These are phyloP conservation scores for Gossypium davidsonii DNA, from an alignment of 441 rosid genomes.

Conservation along the genomic window DNA sequence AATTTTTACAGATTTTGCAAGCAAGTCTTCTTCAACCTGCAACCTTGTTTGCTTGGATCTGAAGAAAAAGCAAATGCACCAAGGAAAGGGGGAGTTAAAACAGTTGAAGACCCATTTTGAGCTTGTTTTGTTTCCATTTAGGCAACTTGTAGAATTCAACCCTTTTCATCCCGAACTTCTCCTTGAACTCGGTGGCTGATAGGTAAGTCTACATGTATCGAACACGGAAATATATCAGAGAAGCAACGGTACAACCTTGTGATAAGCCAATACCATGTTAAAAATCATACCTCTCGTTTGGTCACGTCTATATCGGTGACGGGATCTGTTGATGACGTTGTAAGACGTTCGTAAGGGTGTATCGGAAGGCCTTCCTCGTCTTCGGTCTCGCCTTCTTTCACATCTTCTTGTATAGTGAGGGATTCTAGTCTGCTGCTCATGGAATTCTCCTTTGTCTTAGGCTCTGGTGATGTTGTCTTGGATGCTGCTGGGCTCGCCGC, in stretches of 20 bases:
- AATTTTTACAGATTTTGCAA: conserved; percentile 24
- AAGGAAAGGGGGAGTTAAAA: conserved; percentile 43
- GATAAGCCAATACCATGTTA: neutral
- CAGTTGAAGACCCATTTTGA: conserved; percentile 71
- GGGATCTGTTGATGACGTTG: conserved; percentile 57
- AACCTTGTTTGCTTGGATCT: conserved; percentile 22
- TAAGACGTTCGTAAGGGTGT: conserved; percentile 73
- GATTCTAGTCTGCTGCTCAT: conserved; percentile 62
- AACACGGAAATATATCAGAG: conserved; percentile 18
- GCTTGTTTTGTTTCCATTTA: conserved; percentile 98
- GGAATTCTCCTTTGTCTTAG: conserved; percentile 43
- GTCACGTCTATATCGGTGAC: conserved; percentile 73
- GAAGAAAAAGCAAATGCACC: conserved; percentile 19
- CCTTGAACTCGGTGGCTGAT: conserved; percentile 65
- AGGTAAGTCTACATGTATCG: conserved; percentile 63
- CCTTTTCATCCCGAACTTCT: conserved; percentile 86
- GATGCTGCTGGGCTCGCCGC: no score
- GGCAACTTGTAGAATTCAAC: conserved; percentile 77
- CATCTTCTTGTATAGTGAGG: conserved; percentile 73
- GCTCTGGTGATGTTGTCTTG: conserved; percentile 12
- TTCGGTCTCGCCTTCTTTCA: conserved; percentile 76
- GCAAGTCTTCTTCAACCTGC: conserved; percentile 32
- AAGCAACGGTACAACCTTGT: neutral
- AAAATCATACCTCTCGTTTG: conserved; percentile 61
- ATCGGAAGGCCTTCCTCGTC: conserved; percentile 76